A percentile compares a stretch with the other conserved stretches of the same genome.
Evolutionary conservation across 305 asterid species (phyloP).

Genomic region (Fraxinus baroniana): DNA sequence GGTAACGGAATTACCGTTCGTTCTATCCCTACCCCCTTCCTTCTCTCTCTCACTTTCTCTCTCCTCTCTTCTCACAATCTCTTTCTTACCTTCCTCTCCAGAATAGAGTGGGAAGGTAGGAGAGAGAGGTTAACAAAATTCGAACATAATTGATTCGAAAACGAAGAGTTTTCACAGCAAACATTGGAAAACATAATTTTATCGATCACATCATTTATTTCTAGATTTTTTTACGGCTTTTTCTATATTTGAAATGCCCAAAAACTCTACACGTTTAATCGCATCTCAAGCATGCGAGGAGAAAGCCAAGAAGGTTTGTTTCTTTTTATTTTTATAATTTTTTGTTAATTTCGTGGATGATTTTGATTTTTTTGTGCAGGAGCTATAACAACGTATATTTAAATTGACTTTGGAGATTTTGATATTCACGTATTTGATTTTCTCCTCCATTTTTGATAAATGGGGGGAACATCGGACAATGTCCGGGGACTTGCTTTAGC

Average conservation of each 20-base stretch:
- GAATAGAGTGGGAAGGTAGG: slow-evolving; percentile 9
- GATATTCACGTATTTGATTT: background rate
- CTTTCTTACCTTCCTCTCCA: slow-evolving; percentile 19
- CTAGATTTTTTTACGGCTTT: background rate
- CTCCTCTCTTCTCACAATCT: slow-evolving; percentile 11
- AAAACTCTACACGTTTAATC: slow-evolving; percentile 5
- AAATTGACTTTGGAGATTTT: slow-evolving; percentile 23
- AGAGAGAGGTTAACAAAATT: background rate
- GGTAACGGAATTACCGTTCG: slow-evolving; percentile 29
- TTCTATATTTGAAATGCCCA: slow-evolving; percentile 13
- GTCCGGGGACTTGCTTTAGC: slow-evolving; percentile 69
- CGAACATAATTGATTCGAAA: background rate
- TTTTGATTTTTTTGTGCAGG: slow-evolving; percentile 34
- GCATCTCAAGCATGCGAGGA: slow-evolving; percentile 4
- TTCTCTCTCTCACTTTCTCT: background rate
- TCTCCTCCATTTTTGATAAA: slow-evolving; percentile 42
- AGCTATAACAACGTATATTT: background rate
- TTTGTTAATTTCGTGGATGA: background rate
- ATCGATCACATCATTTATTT: background rate
- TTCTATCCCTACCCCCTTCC: background rate
- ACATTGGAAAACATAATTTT: background rate
- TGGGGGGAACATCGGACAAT: slow-evolving; percentile 72
- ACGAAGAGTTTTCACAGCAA: background rate
- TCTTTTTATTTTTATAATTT: background rate
- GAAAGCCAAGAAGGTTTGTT: slow-evolving; percentile 19